A percentile compares a stretch with the other conserved stretches of the same genome.
Evolutionary conservation across 176 grass and related monocot species (phyloP).

Genomic region (Ensete ventricosum): DNA sequence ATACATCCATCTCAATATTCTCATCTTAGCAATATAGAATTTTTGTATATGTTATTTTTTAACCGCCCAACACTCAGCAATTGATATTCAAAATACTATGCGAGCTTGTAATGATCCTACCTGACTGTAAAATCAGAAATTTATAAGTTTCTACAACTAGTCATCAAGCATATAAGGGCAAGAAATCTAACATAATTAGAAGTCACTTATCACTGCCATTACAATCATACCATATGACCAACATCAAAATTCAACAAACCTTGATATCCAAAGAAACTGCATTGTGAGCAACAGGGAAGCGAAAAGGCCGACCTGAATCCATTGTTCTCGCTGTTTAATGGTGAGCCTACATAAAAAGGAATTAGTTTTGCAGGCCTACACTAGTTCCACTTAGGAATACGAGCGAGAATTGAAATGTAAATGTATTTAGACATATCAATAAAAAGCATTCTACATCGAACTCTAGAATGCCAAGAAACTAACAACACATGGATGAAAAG

Average conservation of each 20-base stretch:
- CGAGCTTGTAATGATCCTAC: too few relatives aligned
- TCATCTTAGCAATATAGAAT: too few relatives aligned
- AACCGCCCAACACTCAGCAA: not conserved
- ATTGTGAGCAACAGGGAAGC: conserved; percentile 47
- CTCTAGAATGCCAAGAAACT: too few relatives aligned
- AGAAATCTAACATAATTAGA: not conserved
- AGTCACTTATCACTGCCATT: not conserved
- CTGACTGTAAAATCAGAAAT: not conserved
- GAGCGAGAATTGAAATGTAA: not conserved
- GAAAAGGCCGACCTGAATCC: not conserved
- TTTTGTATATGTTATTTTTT: too few relatives aligned
- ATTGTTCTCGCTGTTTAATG: not conserved
- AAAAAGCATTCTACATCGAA: too few relatives aligned
- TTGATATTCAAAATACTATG: not conserved
- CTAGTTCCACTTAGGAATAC: not conserved
- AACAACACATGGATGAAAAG: too few relatives aligned
- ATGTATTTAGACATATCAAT: too few relatives aligned
- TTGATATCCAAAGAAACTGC: conserved; percentile 62
- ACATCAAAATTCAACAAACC: conserved; percentile 21
- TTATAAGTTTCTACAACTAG: not conserved
- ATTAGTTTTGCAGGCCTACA: too few relatives aligned
- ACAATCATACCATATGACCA: not conserved
- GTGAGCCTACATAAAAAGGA: not conserved
- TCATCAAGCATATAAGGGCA: not conserved
- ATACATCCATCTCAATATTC: too few relatives aligned